phyloP scores from a whole-genome alignment of 2,329 filamentous ascomycete genomes.

The Lecanosticta acicola region DNA sequence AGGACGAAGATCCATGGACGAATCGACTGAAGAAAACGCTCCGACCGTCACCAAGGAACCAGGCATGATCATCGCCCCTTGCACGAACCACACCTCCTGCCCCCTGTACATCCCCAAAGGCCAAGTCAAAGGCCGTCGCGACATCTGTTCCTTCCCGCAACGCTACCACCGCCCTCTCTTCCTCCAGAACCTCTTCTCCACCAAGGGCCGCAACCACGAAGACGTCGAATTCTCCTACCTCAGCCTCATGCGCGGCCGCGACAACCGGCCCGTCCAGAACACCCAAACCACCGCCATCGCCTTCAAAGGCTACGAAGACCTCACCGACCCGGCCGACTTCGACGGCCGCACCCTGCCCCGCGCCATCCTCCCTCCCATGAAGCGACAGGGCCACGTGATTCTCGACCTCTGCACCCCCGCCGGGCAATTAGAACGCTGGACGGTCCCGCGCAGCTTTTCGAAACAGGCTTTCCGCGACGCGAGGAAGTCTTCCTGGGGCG shows the following conservation, averaged over 20 bases:
- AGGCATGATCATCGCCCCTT: slow-evolving; percentile 60
- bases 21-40: background rate
- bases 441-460: slow-evolving; percentile 74
- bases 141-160: slow-evolving; percentile 88
- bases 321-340: slow-evolving; percentile 7
- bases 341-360: slow-evolving; percentile 67
- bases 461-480: slow-evolving; percentile 85
- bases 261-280: slow-evolving; percentile 42
- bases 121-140: slow-evolving; percentile 67
- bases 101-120: slow-evolving; percentile 77
- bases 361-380: slow-evolving; percentile 71
- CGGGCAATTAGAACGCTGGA: slow-evolving; percentile 88
- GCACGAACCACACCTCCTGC: slow-evolving; percentile 81
- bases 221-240: slow-evolving; percentile 89
- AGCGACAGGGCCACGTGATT: slow-evolving; percentile 80
- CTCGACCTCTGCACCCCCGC: slow-evolving; percentile 85
- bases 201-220: slow-evolving; percentile 71
- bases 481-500: slow-evolving; percentile 84
- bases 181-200: slow-evolving; percentile 68
- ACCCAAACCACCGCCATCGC: slow-evolving; percentile 56
- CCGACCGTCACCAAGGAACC: slow-evolving; percentile 43
- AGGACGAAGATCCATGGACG: slow-evolving; percentile 24
- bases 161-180: slow-evolving; percentile 80
- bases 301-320: slow-evolving; percentile 64
- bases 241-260: slow-evolving; percentile 71